phyloP scores from a whole-genome alignment of 2,329 filamentous ascomycete genomes.

The Verticillium albo-atrum region DNA sequence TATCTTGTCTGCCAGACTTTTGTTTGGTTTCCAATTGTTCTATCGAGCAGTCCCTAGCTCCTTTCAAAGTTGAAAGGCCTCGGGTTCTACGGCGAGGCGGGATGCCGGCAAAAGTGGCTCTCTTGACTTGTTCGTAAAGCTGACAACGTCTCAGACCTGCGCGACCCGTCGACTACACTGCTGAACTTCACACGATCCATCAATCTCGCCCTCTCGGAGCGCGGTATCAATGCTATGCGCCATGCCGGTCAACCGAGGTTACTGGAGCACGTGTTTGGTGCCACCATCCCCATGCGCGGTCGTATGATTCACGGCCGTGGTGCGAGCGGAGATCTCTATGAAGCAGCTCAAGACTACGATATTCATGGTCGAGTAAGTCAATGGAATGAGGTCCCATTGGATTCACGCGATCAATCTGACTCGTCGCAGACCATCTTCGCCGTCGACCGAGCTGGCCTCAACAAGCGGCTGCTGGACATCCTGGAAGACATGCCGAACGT shows the following conservation, averaged over 20 bases:
- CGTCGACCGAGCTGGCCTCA: constrained; percentile 78
- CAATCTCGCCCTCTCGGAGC: constrained; percentile 89
- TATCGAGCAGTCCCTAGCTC: background rate
- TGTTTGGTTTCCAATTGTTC: background rate
- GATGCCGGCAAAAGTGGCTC: background rate
- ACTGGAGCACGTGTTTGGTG: constrained; percentile 66
- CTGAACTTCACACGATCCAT: constrained; percentile 99
- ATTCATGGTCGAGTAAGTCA: constrained; percentile 71
- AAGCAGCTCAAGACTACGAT: constrained; percentile 86
- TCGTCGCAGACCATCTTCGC: constrained; percentile 68
- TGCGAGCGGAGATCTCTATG: constrained; percentile 62
- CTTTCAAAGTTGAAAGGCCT: background rate
- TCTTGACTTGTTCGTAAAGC: background rate
- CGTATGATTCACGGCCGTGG: constrained; percentile 87
- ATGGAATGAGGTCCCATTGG: background rate
- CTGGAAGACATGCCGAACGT: constrained; percentile 85
- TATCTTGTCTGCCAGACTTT: too few relatives aligned
- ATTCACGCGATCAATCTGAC: background rate
- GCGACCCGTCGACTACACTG: constrained; percentile 75
- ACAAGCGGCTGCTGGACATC: constrained; percentile 77
- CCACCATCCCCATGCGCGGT: constrained; percentile 88
- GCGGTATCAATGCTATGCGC: constrained; percentile 84
- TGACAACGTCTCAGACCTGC: constrained; percentile 63
- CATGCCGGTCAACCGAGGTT: constrained; percentile 63
- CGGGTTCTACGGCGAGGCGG: background rate